Conservation (phyloP, 495 filamentous ascomycete species). For the Penicillium ochrochloron region DNA sequence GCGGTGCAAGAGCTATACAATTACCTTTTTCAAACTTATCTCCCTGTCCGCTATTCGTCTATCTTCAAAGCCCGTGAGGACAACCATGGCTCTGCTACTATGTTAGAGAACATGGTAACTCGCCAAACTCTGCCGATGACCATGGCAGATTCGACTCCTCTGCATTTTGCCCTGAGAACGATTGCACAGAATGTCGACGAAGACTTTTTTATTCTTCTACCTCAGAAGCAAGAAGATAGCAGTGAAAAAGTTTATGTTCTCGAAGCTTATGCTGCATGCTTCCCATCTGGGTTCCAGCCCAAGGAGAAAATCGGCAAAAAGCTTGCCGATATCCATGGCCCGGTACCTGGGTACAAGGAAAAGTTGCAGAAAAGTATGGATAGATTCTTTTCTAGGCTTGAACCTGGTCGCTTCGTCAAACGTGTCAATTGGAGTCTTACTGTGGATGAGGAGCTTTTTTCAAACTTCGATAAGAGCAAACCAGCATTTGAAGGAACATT, state of each 20-base stretch:
- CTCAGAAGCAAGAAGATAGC: conserved; percentile 23
- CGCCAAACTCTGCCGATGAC: not conserved
- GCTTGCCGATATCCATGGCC: conserved; percentile 69
- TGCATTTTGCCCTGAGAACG: conserved; percentile 9
- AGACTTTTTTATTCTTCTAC: conserved; percentile 76
- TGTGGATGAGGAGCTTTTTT: conserved; percentile 27
- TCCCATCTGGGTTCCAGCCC: conserved; percentile 73
- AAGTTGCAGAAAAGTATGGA: conserved; percentile 81
- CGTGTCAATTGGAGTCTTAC: conserved; percentile 67
- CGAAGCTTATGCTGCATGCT: conserved; percentile 71
- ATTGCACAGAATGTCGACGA: conserved; percentile 37
- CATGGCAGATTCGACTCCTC: not conserved
- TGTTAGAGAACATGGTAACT: conserved; percentile 1
- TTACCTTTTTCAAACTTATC: conserved; percentile 63
- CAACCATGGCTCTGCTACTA: not conserved
- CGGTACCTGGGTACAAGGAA: conserved; percentile 69
- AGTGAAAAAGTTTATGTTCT: conserved; percentile 53
- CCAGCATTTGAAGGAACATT: conserved; percentile 10
- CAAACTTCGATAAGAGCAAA: conserved; percentile 44
- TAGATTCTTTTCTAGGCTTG: conserved; percentile 64
- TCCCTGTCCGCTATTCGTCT: conserved; percentile 66
- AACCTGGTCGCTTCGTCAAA: conserved; percentile 45
- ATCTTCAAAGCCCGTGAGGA: conserved; percentile 52
- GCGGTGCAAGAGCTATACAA: conserved; percentile 68
- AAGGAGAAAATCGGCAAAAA: conserved; percentile 63